These are phyloP conservation scores for Ophiosphaerella korrae DNA, from an alignment of 2,329 filamentous ascomycete genomes.

Conservation along the genomic window DNA sequence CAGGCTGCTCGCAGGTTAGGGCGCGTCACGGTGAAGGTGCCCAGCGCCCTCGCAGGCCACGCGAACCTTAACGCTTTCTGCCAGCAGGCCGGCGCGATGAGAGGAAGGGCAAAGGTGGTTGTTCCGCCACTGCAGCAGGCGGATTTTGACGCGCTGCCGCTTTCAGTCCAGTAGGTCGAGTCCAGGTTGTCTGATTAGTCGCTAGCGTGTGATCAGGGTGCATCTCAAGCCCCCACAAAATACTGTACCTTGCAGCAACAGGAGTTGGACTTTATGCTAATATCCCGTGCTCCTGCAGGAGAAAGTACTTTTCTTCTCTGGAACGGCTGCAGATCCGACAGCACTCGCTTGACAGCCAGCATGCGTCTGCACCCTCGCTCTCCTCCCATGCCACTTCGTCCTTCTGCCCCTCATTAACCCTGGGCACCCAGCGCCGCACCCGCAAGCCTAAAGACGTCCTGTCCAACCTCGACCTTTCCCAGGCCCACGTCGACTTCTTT, in stretches of 20 bases:
- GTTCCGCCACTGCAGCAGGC: constrained; percentile 40
- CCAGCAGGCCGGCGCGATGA: constrained; percentile 29
- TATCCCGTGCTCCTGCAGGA: constrained; percentile 42
- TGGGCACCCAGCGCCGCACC: constrained; percentile 31
- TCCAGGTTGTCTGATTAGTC: constrained; percentile 18
- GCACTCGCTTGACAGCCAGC: constrained; percentile 37
- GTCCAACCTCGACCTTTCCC: constrained; percentile 47
- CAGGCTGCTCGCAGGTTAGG: not conserved
- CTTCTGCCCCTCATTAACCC: constrained; percentile 25
- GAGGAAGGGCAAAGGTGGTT: constrained; percentile 27
- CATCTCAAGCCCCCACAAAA: constrained; percentile 26
- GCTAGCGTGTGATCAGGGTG: constrained; percentile 23
- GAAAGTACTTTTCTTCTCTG: constrained; percentile 74
- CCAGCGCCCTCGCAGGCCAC: not conserved
- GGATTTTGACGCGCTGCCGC: constrained; percentile 50
- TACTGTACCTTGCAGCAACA: constrained; percentile 37
- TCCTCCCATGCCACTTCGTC: constrained; percentile 31
- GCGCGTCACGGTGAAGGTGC: not conserved
- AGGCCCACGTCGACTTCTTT: constrained; percentile 70
- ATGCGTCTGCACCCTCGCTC: constrained; percentile 29
- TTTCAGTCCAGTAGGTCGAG: constrained; percentile 50
- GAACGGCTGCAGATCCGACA: constrained; percentile 72
- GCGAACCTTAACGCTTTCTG: constrained; percentile 6
- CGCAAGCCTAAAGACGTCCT: constrained; percentile 42
- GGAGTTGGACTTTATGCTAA: constrained; percentile 20